Conservation (phyloP, 495 filamentous ascomycete genomes). For the Hypoxylon perforatum region DNA sequence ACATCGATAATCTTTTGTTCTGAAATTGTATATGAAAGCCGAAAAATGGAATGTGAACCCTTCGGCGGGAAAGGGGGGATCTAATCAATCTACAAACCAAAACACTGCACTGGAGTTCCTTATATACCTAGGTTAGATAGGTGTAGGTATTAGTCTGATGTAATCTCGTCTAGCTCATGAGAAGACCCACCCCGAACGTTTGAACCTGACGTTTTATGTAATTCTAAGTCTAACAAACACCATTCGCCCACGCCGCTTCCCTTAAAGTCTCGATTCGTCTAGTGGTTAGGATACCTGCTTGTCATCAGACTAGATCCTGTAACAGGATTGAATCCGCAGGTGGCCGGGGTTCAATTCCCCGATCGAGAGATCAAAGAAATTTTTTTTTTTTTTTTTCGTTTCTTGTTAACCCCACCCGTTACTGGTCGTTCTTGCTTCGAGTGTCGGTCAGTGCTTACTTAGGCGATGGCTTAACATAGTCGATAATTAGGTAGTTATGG, state of each 20-base stretch:
- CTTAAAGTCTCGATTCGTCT: conserved; percentile 29
- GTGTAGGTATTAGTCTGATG: background rate
- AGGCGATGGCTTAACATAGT: no score
- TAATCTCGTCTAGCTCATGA: background rate
- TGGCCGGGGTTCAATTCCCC: conserved; percentile 57
- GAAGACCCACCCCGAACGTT: background rate
- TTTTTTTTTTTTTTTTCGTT: conserved; percentile 5
- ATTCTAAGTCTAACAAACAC: background rate
- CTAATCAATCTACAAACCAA: no score
- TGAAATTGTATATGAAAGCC: no score
- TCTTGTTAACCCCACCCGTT: background rate
- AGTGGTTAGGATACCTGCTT: conserved; percentile 39
- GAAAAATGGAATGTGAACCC: no score
- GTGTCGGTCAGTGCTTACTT: no score
- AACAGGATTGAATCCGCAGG: conserved; percentile 36
- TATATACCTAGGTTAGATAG: background rate
- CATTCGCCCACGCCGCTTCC: no score
- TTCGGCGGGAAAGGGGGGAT: no score
- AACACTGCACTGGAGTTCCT: no score
- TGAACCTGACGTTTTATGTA: background rate
- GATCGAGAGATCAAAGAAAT: conserved; percentile 39
- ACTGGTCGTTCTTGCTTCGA: no score
- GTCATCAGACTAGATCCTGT: conserved; percentile 8
- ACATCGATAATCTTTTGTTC: background rate
- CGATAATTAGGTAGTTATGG: no score